Percentiles rank a stretch among this genome's conserved stretches.
Evolutionary conservation across 2,329 filamentous ascomycete species (phyloP).

Genomic region (Xylariaceae sp.): DNA sequence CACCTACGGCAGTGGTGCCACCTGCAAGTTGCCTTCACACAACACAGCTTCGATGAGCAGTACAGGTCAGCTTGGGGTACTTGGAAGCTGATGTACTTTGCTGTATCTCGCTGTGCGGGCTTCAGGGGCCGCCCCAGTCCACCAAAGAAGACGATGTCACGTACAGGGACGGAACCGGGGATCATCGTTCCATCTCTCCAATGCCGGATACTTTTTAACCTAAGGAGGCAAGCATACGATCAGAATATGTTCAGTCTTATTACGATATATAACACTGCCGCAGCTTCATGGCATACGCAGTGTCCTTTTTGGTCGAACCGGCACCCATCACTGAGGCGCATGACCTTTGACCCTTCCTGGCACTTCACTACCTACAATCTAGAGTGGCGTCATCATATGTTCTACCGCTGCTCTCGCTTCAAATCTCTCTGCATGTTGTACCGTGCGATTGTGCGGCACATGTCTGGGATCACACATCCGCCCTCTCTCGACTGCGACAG

Average conservation of each 20-base stretch:
- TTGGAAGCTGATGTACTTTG: conserved; percentile 1
- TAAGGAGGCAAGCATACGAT: not conserved
- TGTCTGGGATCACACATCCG: not conserved
- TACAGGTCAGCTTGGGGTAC: no score
- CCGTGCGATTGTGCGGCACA: not conserved
- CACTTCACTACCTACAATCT: no score
- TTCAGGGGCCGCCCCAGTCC: not conserved
- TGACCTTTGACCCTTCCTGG: no score
- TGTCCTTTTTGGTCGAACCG: conserved; percentile 5
- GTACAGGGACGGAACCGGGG: conserved; percentile 9
- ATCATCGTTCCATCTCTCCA: conserved; percentile 1
- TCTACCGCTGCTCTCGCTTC: no score
- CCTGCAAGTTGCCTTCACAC: no score
- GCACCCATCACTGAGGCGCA: conserved; percentile 4
- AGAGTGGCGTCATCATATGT: no score
- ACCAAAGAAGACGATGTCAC: conserved; percentile 4
- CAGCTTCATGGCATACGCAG: conserved; percentile 1
- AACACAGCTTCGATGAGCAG: no score
- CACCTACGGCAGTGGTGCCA: no score
- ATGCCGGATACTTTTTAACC: conserved; percentile 17
- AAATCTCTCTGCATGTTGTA: not conserved
- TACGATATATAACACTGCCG: conserved; percentile 11
- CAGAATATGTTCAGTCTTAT: conserved; percentile 17
- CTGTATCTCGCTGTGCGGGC: conserved; percentile 8
- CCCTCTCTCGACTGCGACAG: not conserved